A percentile compares a stretch with the other conserved stretches of the same genome.
phyloP scores from a whole-genome alignment of 225 moss, liverwort and hornwort species.

The Bryum argenteum region DNA sequence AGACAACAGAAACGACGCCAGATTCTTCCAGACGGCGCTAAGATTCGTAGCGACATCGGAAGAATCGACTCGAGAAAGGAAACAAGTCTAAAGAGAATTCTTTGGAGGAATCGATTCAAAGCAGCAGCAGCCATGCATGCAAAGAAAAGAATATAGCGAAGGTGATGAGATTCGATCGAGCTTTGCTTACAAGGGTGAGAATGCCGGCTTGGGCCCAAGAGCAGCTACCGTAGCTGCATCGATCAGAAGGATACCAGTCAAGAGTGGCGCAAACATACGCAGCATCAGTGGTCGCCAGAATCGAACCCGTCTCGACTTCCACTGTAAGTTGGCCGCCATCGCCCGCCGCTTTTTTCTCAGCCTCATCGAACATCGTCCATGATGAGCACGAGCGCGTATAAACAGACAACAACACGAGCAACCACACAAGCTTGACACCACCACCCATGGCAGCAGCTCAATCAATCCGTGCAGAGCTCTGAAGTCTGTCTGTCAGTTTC shows the following conservation, averaged over 20 bases:
- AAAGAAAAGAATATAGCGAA: too few relatives aligned
- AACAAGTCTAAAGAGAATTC: too few relatives aligned
- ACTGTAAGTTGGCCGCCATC: conserved; percentile 2
- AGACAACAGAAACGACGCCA: too few relatives aligned
- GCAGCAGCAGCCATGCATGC: too few relatives aligned
- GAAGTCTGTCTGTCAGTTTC: too few relatives aligned
- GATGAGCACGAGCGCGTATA: not conserved
- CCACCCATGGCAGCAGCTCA: too few relatives aligned
- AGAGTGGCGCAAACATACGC: conserved; percentile 69
- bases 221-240: conserved; percentile 81
- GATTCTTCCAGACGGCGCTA: too few relatives aligned
- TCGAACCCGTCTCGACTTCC: conserved; percentile 29
- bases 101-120: too few relatives aligned
- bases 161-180: not conserved
- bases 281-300: conserved; percentile 40
- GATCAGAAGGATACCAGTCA: conserved; percentile 83
- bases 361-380: not conserved
- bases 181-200: conserved; percentile 60
- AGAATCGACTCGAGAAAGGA: too few relatives aligned
- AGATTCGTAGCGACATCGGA: too few relatives aligned
- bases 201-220: conserved; percentile 69
- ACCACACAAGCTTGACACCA: too few relatives aligned
- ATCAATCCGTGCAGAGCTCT: too few relatives aligned
- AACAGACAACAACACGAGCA: conserved; percentile 19
- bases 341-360: not conserved